These are phyloP conservation scores for Neckera pumila DNA, from an alignment of 225 moss, liverwort and hornwort species.

Conservation along the genomic window DNA sequence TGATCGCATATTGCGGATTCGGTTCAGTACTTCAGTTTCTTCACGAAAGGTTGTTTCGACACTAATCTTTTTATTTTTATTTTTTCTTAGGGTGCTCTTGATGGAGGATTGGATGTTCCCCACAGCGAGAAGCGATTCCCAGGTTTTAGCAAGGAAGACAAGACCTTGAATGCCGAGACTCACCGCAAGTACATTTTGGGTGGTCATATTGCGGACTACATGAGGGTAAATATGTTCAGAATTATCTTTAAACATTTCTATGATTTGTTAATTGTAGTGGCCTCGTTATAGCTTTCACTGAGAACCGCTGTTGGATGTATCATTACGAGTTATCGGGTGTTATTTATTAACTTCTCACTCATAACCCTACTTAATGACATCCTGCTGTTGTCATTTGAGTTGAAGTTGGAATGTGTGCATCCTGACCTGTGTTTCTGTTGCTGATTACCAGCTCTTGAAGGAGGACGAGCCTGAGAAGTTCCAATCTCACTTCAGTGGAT, in stretches of 20 bases:
- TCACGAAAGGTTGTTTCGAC: background rate
- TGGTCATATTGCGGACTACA: conserved; percentile 83
- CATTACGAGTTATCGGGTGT: background rate
- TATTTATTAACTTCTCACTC: background rate
- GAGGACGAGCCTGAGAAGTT: conserved; percentile 76
- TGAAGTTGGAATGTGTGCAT: background rate
- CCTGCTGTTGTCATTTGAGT: background rate
- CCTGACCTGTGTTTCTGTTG: background rate
- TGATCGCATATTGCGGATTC: background rate
- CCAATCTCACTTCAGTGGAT: conserved; percentile 58
- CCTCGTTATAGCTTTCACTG: background rate
- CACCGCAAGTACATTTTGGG: conserved; percentile 87
- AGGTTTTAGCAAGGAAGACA: conserved; percentile 78
- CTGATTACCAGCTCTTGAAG: conserved; percentile 43
- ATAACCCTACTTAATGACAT: no score
- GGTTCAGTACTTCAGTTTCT: background rate
- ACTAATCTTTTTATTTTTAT: background rate
- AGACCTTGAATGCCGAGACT: conserved; percentile 69
- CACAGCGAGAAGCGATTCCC: conserved; percentile 94
- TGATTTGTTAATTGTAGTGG: background rate
- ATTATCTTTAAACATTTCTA: background rate
- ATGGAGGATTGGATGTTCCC: conserved; percentile 83
- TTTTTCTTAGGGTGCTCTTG: conserved; percentile 55
- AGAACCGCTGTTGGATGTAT: background rate
- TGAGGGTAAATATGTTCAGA: conserved; percentile 27